Evolutionary conservation across 208 protist species (phyloP).

Genomic region (Strigomonas culicis): DNA sequence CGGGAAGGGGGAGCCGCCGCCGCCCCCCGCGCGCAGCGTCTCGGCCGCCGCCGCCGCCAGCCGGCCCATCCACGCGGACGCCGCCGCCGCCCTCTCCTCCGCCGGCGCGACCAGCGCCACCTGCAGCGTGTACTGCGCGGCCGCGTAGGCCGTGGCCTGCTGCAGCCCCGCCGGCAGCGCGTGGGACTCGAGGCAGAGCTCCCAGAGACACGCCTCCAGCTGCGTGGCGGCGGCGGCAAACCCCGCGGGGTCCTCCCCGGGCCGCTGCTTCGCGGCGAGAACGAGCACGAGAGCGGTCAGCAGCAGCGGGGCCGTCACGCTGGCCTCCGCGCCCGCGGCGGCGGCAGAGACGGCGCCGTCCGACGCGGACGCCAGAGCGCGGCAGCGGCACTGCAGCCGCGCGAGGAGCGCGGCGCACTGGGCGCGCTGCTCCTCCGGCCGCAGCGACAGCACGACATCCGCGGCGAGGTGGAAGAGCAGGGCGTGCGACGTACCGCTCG

Average conservation of each 20-base stretch:
- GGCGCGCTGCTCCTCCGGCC: not conserved
- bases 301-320: slow-evolving; percentile 3
- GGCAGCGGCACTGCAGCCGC: not conserved
- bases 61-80: not conserved
- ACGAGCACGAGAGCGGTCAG: not conserved
- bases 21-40: not conserved
- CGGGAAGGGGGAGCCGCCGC: not conserved
- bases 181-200: slow-evolving; percentile 16
- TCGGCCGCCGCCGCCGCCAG: not conserved
- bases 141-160: slow-evolving; percentile 34
- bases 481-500: not conserved
- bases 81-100: not conserved
- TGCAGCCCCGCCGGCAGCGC: slow-evolving; percentile 31
- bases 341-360: not conserved
- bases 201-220: not conserved
- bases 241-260: not conserved
- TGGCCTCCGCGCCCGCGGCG: slow-evolving; percentile 1
- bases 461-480: slow-evolving; percentile 13
- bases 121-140: slow-evolving; percentile 33
- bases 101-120: not conserved
- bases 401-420: not conserved
- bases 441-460: slow-evolving; percentile 1
- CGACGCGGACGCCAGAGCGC: no score
- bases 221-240: not conserved
- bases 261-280: not conserved